Base-by-base conservation (phyloP, 352 stramenopile species). In the Phytophthora multivora region DNA sequence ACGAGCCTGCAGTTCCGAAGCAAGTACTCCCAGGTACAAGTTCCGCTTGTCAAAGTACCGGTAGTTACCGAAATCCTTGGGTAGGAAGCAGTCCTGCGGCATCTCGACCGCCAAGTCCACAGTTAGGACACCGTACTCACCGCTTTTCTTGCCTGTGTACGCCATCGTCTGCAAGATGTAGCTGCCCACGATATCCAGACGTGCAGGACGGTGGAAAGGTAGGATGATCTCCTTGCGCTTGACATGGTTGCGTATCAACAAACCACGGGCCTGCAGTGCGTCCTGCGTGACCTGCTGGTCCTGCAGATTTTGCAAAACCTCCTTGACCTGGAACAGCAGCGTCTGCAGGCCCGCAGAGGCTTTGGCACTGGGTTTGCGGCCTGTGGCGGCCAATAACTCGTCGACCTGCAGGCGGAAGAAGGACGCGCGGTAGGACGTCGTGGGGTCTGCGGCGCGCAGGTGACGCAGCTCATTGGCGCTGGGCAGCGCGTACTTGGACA, bases 31-130 rank as follows among this genome's bases (percentile, higher is more conserved):
- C 0, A 96, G 61, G 55, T 96, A 97, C 59, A 97, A 48, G 49
- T 88, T 92, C 28, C 89, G 78, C 71, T 96, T 97, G 78, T 97
- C 89, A 5, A 89, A 79, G 63, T 96, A 97, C 21, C 86, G 73
- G 69, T 95, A 95, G 73, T 97, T 97, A 41, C 85, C 67, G 63
- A 95, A 93, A 59, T 97, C 90, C 63, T 96, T 96, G 9, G 86
- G 85, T 16, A 95, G 39, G 58, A 97, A 93, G 68, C 89, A 97
- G 6, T 56, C 63, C 6, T 63, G 46, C 0, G 90, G 90, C 60
- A 97, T 97, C 63, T 92, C 77, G 12, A 97, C 72, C 0, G 88
- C 77, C 13, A 97, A 36, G 55, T 97, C 89, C 30, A 97, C 71
- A 0, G 72, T 89, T 33, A 93, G 63, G 8, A 66, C 63, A 5